A percentile compares a stretch with the other conserved stretches of the same genome.
These are phyloP conservation scores for Solanum chmielewskii DNA, from an alignment of 257 asterid genomes.

Conservation along the genomic window DNA sequence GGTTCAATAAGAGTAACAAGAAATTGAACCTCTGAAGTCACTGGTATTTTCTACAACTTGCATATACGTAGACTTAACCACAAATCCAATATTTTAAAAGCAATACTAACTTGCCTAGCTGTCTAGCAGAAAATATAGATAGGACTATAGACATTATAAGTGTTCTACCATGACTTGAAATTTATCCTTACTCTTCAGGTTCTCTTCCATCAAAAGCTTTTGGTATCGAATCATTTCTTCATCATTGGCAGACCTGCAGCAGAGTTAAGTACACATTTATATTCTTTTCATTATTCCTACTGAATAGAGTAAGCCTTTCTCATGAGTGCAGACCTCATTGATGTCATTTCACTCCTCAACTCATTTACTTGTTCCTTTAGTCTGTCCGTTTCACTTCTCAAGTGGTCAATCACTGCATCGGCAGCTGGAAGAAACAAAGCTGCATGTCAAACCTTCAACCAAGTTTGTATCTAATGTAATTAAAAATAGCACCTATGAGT, in stretches of 20 bases:
- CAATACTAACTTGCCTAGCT: not conserved
- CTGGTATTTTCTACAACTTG: not conserved
- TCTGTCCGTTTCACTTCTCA: slow-evolving; percentile 52
- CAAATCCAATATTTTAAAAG: not conserved
- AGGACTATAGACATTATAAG: not conserved
- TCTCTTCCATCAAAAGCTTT: slow-evolving; percentile 51
- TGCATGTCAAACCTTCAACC: not conserved
- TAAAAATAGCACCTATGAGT: not conserved
- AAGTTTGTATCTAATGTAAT: not conserved
- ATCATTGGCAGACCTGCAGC: slow-evolving; percentile 50
- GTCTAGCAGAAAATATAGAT: not conserved
- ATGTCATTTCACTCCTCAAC: slow-evolving; percentile 45
- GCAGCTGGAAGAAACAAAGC: slow-evolving; percentile 42
- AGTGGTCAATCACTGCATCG: slow-evolving; percentile 52
- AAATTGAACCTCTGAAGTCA: not conserved
- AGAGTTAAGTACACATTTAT: slow-evolving; percentile 3
- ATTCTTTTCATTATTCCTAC: not conserved
- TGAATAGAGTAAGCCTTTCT: not conserved
- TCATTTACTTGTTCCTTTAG: slow-evolving; percentile 38
- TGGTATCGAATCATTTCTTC: slow-evolving; percentile 38
- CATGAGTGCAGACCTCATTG: slow-evolving; percentile 39
- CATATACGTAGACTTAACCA: not conserved
- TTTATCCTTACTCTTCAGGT: slow-evolving; percentile 49
- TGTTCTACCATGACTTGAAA: not conserved
- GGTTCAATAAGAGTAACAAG: not conserved